Conservation (phyloP, 129 eudicot species). For the Chrysanthemum lavandulifolium region DNA sequence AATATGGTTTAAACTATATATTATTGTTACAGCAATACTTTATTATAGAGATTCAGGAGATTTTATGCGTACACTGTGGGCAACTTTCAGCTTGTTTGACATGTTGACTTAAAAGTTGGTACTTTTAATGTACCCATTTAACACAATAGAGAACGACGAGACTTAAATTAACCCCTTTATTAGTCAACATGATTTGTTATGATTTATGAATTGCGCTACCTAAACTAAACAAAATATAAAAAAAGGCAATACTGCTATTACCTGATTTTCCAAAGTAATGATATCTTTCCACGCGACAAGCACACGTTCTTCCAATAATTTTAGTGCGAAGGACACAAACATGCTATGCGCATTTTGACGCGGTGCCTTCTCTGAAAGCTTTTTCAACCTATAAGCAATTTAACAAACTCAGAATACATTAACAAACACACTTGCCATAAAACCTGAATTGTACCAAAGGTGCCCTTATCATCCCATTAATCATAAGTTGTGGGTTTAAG, state of each 20-base stretch:
- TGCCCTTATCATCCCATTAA: too few species aligned
- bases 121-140: background rate
- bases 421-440: background rate
- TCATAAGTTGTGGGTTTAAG: too few species aligned
- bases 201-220: too few species aligned
- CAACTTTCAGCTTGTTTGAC: background rate
- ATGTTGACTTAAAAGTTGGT: background rate
- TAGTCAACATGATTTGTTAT: background rate
- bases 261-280: conserved; percentile 90
- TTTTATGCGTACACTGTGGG: conserved; percentile 1
- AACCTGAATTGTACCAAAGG: too few species aligned
- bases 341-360: conserved; percentile 99
- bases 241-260: conserved; percentile 16
- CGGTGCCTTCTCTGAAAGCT: conserved; percentile 98
- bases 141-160: background rate
- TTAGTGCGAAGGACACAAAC: conserved; percentile 85
- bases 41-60: background rate
- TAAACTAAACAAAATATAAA: conserved; percentile 1
- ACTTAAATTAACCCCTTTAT: background rate
- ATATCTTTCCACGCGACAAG: conserved; percentile 95
- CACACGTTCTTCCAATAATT: conserved; percentile 84
- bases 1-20: too few species aligned
- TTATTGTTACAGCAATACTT: background rate
- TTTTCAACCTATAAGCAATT: conserved; percentile 74
- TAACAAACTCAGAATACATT: conserved; percentile 8